These are phyloP conservation scores for Leishmania martiniquensis DNA, from an alignment of 208 protist genomes.

Conservation along the genomic window DNA sequence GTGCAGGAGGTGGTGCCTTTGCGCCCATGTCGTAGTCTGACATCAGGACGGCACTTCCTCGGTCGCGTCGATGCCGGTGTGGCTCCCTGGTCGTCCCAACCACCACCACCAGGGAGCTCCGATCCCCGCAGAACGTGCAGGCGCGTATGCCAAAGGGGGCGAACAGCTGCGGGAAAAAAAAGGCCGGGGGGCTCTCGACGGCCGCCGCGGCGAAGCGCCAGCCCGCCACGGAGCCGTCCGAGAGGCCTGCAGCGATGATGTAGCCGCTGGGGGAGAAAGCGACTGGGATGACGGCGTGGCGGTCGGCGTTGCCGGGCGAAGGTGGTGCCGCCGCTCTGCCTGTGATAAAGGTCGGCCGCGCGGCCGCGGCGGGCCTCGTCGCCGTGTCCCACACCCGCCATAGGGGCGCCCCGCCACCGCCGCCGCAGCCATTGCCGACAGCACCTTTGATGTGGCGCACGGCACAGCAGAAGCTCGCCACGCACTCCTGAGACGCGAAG, in stretches of 20 bases:
- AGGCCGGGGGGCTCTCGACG: conserved; percentile 37
- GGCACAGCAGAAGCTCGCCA: conserved; percentile 65
- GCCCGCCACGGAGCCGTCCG: conserved; percentile 66
- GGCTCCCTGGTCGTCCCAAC: conserved; percentile 59
- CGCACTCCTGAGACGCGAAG: conserved; percentile 71
- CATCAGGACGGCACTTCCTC: not conserved
- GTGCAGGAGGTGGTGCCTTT: not conserved
- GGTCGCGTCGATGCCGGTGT: conserved; percentile 16
- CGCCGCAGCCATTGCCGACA: not conserved
- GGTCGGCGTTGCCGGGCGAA: not conserved
- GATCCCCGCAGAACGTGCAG: conserved; percentile 71
- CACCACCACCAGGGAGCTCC: conserved; percentile 61
- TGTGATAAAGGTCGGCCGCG: no score
- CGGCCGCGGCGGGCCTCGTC: not conserved
- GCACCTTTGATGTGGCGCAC: conserved; percentile 9
- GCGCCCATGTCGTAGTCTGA: not conserved
- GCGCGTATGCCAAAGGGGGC: conserved; percentile 41
- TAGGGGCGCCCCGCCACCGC: not conserved
- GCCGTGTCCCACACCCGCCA: conserved; percentile 15
- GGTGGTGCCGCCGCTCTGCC: not conserved
- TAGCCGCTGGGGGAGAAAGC: conserved; percentile 73
- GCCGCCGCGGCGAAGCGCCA: conserved; percentile 66
- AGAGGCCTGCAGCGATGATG: conserved; percentile 68
- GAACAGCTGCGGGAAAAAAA: conserved; percentile 51
- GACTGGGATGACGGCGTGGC: conserved; percentile 47